Evolutionary conservation across 306 rosid species (phyloP).

Genomic region (Myrica gale): DNA sequence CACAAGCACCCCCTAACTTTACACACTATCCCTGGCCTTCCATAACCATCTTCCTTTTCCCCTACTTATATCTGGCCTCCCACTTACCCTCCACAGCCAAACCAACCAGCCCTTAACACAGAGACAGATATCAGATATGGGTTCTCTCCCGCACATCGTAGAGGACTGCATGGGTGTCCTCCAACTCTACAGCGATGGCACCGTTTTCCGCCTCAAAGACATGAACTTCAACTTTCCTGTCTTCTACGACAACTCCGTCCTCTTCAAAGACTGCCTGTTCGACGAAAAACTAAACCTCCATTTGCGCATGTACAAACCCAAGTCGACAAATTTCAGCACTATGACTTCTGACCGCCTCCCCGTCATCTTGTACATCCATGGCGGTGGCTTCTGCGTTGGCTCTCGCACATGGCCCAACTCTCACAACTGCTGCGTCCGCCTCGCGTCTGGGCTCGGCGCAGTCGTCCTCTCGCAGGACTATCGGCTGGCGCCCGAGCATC

Average conservation of each 20-base stretch:
- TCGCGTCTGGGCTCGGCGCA: slow-evolving; percentile 47
- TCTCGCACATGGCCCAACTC: slow-evolving; percentile 74
- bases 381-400: slow-evolving; percentile 95
- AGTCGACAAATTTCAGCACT: neutral
- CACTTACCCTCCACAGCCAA: neutral
- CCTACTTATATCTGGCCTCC: slow-evolving; percentile 8
- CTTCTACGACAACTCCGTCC: slow-evolving; percentile 46
- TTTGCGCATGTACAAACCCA: slow-evolving; percentile 73
- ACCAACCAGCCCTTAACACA: neutral
- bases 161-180: slow-evolving; percentile 96
- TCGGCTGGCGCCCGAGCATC: slow-evolving; percentile 79
- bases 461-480: slow-evolving; percentile 63
- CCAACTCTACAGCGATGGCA: slow-evolving; percentile 77
- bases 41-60: neutral
- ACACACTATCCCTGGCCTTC: slow-evolving; percentile 9
- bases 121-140: slow-evolving; percentile 45
- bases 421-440: slow-evolving; percentile 74
- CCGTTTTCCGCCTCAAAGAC: slow-evolving; percentile 53
- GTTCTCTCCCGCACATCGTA: slow-evolving; percentile 63
- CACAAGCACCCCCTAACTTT: slow-evolving; percentile 26
- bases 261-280: slow-evolving; percentile 52
- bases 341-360: slow-evolving; percentile 33
- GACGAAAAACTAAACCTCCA: slow-evolving; percentile 46
- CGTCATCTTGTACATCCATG: slow-evolving; percentile 59
- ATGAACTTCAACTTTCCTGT: slow-evolving; percentile 43